phyloP scores from a whole-genome alignment of 768 basidiomycete genomes.

The Suillus subluteus region DNA sequence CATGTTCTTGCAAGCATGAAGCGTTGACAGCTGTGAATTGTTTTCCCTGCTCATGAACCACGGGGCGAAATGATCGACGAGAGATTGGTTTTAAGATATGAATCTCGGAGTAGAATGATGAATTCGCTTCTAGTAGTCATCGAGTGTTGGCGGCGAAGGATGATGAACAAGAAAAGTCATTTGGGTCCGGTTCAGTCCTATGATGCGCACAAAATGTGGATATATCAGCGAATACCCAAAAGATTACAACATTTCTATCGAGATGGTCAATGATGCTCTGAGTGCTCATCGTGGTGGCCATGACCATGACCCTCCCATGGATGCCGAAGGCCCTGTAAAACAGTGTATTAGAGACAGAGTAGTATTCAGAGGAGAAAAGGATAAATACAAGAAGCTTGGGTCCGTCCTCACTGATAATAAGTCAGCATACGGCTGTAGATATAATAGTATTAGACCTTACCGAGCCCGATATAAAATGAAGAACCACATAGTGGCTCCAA shows the following conservation, averaged over 20 bases:
- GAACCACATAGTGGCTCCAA: slow-evolving; percentile 98
- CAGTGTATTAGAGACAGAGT: slow-evolving; percentile 3
- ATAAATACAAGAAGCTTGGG: slow-evolving; percentile 66
- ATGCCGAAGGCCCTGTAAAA: slow-evolving; percentile 55
- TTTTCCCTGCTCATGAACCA: background rate
- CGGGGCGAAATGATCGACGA: background rate
- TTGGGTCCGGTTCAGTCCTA: background rate
- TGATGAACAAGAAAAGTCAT: background rate
- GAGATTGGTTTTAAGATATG: background rate
- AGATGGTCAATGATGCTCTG: slow-evolving; percentile 41
- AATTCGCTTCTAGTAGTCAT: background rate
- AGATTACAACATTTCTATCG: slow-evolving; percentile 19
- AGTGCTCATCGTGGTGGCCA: slow-evolving; percentile 41
- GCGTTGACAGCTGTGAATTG: background rate
- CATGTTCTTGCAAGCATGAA: background rate
- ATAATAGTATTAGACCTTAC: slow-evolving; percentile 49
- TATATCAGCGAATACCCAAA: background rate
- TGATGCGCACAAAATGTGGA: background rate
- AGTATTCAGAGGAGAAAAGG: slow-evolving; percentile 3
- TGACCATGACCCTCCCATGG: slow-evolving; percentile 69
- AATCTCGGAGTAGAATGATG: background rate
- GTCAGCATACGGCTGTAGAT: slow-evolving; percentile 4
- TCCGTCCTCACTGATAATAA: slow-evolving; percentile 66
- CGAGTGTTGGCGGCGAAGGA: background rate
- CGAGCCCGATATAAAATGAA: slow-evolving; percentile 96